Conservation (phyloP, 169 alveolate species). For the Perkinsus olseni region DNA sequence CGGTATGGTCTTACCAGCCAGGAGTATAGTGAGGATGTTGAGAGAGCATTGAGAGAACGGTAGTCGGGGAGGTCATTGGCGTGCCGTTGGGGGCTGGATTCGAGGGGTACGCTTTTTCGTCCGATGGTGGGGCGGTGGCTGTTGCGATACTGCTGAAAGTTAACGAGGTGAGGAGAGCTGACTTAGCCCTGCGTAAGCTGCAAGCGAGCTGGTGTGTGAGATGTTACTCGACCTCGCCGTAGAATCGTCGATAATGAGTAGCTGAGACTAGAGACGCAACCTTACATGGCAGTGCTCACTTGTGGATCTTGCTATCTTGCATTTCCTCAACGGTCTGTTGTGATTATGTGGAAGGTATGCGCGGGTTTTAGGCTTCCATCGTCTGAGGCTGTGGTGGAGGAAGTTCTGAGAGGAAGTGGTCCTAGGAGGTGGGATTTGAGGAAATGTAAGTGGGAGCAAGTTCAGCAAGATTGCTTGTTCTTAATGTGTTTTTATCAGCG, state of each 20-base stretch:
- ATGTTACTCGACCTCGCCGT: no score
- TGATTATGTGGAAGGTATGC: neutral
- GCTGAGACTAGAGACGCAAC: no score
- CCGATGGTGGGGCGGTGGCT: neutral
- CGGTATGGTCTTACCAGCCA: neutral
- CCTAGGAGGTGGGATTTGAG: neutral
- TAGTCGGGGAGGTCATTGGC: neutral
- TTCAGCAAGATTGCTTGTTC: neutral
- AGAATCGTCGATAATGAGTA: no score
- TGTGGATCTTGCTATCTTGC: neutral
- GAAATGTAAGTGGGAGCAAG: neutral
- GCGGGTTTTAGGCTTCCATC: neutral
- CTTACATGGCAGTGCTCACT: no score
- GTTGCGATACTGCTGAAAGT: no score
- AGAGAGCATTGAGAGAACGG: neutral
- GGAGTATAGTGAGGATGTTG: neutral
- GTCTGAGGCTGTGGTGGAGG: neutral
- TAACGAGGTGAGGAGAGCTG: no score
- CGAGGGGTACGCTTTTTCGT: neutral
- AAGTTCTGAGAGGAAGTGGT: neutral
- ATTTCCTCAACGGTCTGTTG: neutral
- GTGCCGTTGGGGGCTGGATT: neutral
- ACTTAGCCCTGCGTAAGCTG: no score
- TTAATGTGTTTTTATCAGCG: slow-evolving; percentile 16
- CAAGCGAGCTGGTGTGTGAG: no score